Percentiles rank a stretch among this genome's conserved stretches.
Evolutionary conservation across 2,329 filamentous ascomycete genomes (phyloP).

Genomic region (Apiospora kogelbergensis): DNA sequence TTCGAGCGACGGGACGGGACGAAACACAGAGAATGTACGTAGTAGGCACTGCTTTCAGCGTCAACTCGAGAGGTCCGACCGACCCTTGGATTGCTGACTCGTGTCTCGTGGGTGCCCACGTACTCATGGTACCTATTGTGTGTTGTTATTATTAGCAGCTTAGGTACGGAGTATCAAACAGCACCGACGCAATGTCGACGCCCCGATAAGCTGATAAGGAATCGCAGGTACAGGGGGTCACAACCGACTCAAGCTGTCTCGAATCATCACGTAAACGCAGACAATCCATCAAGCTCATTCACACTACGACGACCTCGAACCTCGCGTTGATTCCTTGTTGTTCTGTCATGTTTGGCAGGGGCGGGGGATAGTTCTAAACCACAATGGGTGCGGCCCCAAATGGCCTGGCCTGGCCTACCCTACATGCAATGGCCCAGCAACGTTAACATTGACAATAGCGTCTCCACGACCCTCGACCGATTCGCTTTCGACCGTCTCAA

Average conservation of each 20-base stretch:
- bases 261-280: background rate
- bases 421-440: background rate
- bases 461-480: constrained; percentile 48
- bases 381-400: constrained; percentile 7
- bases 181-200: background rate
- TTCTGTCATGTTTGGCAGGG: background rate
- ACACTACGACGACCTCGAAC: background rate
- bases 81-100: too few species aligned
- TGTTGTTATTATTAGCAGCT: background rate
- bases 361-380: background rate
- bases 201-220: background rate
- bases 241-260: background rate
- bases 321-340: background rate
- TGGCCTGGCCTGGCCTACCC: background rate
- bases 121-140: too few species aligned
- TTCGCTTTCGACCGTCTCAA: constrained; percentile 76
- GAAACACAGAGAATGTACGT: background rate
- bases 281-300: background rate
- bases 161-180: background rate
- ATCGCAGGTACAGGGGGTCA: background rate
- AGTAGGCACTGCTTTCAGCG: too few species aligned
- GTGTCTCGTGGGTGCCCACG: too few species aligned
- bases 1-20: background rate
- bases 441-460: background rate
- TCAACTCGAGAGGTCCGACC: background rate